Base-by-base conservation (phyloP, 2,329 filamentous ascomycete genomes). In the Curvularia lunata region DNA sequence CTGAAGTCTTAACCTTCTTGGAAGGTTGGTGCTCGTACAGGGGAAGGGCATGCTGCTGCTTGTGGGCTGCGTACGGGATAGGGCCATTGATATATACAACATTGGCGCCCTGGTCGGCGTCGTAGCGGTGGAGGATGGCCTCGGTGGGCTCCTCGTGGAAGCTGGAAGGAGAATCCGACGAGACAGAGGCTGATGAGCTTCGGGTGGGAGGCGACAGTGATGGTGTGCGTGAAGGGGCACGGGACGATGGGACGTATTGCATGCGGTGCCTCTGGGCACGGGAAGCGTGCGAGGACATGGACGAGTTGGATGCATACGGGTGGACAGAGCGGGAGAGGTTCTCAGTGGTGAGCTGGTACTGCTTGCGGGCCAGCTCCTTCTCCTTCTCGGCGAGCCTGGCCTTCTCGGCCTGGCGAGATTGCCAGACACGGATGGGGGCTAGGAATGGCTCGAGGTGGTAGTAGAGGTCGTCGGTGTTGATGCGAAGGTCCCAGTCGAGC, bases 401-500 rank as follows among this genome's bases (percentile, higher is more conserved):
- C 75, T 85, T 83, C 69, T 86, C 82, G 58, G 83, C 82, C 55
- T 83, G 78, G 61, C 83, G 81, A 19, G 81, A 73, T 66, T 86
- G 80, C 72, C 78, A 83, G 67, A 81, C 75, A 61, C 93, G 90
- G 72, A 98, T 91, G 27, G 94, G 94, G 32, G 88, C 88, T 43
- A 99, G 85, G 84, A 98, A 98, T 41, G 86, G 86, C 68, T 97
- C 92, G 40, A 98, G 84, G 77, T 97, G 91, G 65, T 83, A 84
- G 81, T 96, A 92, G 42, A 99, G 88, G 70, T 98, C 92, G 54
- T 93, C 84, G 72, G 92, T 87, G 41, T 84, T 88, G 73, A 99
- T 92, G 66, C 91, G 86, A 59, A 97, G 86, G 67, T 99, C 92
- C 92, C 93, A 99, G 75, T 97, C 91, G 45, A 99, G 84, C 42